Percentiles rank a stretch among this genome's conserved stretches.
phyloP scores from a whole-genome alignment of 441 rosid genomes.

The Adansonia gregorii region DNA sequence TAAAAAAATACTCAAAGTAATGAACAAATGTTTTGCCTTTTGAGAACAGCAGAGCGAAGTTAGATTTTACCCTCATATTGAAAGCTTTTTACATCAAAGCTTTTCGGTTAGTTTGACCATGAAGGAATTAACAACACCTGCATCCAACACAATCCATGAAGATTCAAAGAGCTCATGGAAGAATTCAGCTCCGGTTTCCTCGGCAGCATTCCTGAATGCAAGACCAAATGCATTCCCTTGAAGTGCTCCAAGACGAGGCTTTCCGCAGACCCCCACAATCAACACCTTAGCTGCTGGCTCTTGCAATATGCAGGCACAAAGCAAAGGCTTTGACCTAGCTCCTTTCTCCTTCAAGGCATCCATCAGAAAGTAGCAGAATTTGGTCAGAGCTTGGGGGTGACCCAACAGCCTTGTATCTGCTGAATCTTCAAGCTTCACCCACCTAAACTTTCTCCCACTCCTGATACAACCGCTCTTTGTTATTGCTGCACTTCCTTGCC shows the following conservation, averaged over 20 bases:
- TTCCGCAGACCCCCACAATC: constrained; percentile 90
- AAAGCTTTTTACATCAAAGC: constrained; percentile 46
- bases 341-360: constrained; percentile 96
- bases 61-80: background rate
- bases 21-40: constrained; percentile 13
- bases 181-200: constrained; percentile 79
- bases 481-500: constrained; percentile 94
- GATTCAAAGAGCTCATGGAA: constrained; percentile 93
- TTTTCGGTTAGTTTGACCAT: constrained; percentile 84
- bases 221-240: constrained; percentile 89
- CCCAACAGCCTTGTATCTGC: constrained; percentile 75
- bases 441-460: constrained; percentile 90
- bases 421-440: constrained; percentile 92
- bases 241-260: constrained; percentile 86
- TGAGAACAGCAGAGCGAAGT: constrained; percentile 20
- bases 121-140: constrained; percentile 75
- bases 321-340: constrained; percentile 84
- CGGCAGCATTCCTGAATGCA: constrained; percentile 85
- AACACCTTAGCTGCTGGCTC: constrained; percentile 69
- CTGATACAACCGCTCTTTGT: constrained; percentile 76
- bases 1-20: constrained; percentile 15
- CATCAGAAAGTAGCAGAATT: constrained; percentile 93
- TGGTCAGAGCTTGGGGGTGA: constrained; percentile 90
- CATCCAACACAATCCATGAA: constrained; percentile 90
- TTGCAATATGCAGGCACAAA: constrained; percentile 78